Evolutionary conservation across 2,329 filamentous ascomycete species (phyloP), one percentile per base, ranked within the genome.

Genomic region (Arthrocladium fulminans): DNA sequence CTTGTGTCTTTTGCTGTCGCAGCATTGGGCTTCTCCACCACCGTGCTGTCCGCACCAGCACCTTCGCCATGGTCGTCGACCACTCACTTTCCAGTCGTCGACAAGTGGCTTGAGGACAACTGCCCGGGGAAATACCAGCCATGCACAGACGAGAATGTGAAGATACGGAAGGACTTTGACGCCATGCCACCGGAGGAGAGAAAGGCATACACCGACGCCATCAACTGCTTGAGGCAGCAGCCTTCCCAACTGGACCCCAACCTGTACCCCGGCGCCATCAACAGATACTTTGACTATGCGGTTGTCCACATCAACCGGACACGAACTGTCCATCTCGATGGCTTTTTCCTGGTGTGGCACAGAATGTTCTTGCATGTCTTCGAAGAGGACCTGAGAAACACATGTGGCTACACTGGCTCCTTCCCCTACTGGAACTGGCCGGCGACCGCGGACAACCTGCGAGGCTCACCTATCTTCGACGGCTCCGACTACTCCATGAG

Each of bases 361-460:
- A 65, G 71, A 34, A 67, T 68, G 51, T 71, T 65, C 53, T 59
- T 67, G 37, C 64, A 60, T 47, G 58, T 66, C 13, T 73, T 67
- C 49, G 71, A 74, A 51, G 58, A 66, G 49, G 67, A 66, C 22
- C 61, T 74, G 3, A 60, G 63, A 38, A 56, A 68, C 2, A 65
- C 70, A 45, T 74, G 72, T 48, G 66, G 67, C 15, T 74, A 73
- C 54, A 63, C 55, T 1, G 71, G 70, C 12, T 60, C 62, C 3
- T 65, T 71, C 47, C 69, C 70, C n/a, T 71, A 69, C 58, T 68
- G 65, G 65, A 62, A 64, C 49, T 66, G 62, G 63, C 57, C 59
- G 37, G 61, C 63, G 25, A 66, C 60, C 20, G 60, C 58, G 7
- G 53, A 60, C 37, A 59, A 65, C 45, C 60, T 60, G 2, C 25